Conservation (phyloP, 192 early-diverging fungal species). For the Backusella circina region DNA sequence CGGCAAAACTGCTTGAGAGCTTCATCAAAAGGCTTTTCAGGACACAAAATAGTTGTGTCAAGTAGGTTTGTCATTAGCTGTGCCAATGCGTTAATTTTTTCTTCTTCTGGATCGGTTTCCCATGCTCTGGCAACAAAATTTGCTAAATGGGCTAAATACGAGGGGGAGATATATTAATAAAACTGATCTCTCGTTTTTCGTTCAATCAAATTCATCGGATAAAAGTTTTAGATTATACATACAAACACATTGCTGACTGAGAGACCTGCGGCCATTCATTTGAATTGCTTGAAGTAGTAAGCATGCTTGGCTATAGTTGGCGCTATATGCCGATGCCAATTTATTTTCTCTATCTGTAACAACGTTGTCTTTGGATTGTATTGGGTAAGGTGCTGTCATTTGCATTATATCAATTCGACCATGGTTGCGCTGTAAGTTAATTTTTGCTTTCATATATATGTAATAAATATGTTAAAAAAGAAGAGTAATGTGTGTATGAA, state of each 20-base stretch:
- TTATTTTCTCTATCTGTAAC: neutral
- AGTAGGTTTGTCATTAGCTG: constrained; percentile 24
- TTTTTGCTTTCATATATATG: constrained; percentile 6
- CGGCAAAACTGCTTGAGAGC: constrained; percentile 18
- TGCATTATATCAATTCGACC: neutral
- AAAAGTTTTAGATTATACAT: neutral
- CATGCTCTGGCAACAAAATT: constrained; percentile 17
- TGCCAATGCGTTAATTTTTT: neutral
- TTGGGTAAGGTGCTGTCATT: neutral
- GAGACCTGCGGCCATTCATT: constrained; percentile 5
- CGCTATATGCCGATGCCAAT: neutral
- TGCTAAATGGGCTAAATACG: constrained; percentile 18
- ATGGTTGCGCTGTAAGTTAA: neutral
- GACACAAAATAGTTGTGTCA: constrained; percentile 13
- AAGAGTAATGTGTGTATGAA: neutral
- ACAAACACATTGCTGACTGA: constrained; percentile 1
- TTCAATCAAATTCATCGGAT: neutral
- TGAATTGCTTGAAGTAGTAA: constrained; percentile 13
- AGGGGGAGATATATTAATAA: neutral
- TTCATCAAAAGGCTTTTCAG: constrained; percentile 11
- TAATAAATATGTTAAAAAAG: neutral
- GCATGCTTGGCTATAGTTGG: constrained; percentile 11
- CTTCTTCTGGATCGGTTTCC: constrained; percentile 5
- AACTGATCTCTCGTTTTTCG: neutral
- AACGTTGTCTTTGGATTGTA: neutral